Evolutionary conservation across 768 basidiomycete species (phyloP).

Genomic region (Flagelloscypha sp.): DNA sequence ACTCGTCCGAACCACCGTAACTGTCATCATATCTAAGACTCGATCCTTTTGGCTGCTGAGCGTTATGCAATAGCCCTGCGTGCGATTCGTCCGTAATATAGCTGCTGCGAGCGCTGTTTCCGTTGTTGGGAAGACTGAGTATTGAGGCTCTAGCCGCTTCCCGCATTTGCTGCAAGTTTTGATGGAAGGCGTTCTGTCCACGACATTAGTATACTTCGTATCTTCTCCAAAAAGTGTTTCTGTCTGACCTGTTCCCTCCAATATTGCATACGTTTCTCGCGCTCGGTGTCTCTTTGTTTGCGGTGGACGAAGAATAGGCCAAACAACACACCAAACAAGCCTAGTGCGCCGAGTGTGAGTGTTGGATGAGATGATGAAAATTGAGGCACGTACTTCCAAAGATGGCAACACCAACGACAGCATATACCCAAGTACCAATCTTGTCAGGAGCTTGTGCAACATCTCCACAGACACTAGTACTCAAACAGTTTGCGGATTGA

Average conservation of each 20-base stretch:
- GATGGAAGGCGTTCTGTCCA: conserved; percentile 64
- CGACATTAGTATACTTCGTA: conserved; percentile 5
- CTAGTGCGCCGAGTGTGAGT: too few relatives aligned
- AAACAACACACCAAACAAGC: conserved; percentile 65
- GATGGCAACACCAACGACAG: conserved; percentile 62
- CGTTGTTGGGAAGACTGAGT: conserved; percentile 42
- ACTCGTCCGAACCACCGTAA: conserved; percentile 39
- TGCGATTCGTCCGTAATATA: conserved; percentile 52
- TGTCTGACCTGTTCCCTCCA: conserved; percentile 76
- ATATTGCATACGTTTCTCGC: conserved; percentile 79
- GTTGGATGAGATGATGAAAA: background rate
- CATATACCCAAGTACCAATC: conserved; percentile 62
- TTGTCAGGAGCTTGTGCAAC: conserved; percentile 53
- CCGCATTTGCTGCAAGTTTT: conserved; percentile 73
- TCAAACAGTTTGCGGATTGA: conserved; percentile 64
- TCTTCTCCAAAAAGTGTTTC: background rate
- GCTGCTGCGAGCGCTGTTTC: conserved; percentile 39
- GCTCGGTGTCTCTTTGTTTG: conserved; percentile 64
- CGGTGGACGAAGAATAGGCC: conserved; percentile 65
- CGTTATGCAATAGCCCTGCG: conserved; percentile 42
- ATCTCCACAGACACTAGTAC: conserved; percentile 51
- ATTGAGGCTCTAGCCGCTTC: conserved; percentile 65
- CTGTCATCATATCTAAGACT: conserved; percentile 49
- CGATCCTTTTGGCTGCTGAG: conserved; percentile 37
- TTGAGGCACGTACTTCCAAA: conserved; percentile 47